These are phyloP conservation scores for Coccinonectria pachysandricola DNA, from an alignment of 2,329 filamentous ascomycete genomes.

Conservation along the genomic window DNA sequence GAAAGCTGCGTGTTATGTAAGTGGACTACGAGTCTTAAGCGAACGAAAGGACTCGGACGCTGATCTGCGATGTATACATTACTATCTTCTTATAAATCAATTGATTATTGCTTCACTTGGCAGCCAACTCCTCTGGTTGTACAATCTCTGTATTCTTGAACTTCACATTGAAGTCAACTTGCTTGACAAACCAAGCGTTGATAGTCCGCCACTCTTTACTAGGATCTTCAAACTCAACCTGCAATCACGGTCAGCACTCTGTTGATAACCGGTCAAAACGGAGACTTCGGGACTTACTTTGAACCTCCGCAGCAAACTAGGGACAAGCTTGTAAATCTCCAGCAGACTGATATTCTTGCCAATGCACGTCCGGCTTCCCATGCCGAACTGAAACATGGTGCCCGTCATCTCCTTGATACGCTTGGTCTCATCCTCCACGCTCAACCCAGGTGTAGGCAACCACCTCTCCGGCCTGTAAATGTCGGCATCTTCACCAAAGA, in stretches of 20 bases:
- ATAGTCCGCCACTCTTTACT: constrained; percentile 46
- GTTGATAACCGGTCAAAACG: background rate
- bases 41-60: no score
- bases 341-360: constrained; percentile 56
- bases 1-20: no score
- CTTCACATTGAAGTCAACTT: constrained; percentile 41
- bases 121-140: no score
- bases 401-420: constrained; percentile 20
- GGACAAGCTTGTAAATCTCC: constrained; percentile 55
- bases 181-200: constrained; percentile 55
- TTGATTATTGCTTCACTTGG: no score
- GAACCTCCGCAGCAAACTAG: constrained; percentile 21
- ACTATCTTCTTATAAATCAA: background rate
- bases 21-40: no score
- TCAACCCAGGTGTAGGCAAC: constrained; percentile 33
- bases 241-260: no score
- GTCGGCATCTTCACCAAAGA: constrained; percentile 61
- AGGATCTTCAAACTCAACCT: constrained; percentile 46
- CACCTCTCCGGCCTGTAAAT: constrained; percentile 60
- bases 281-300: constrained; percentile 4
- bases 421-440: constrained; percentile 33
- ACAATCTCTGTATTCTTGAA: constrained; percentile 36
- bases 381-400: constrained; percentile 50
- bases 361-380: constrained; percentile 59
- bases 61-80: background rate